Base-by-base conservation (phyloP, 441 rosid species). In the Capsella rubella region DNA sequence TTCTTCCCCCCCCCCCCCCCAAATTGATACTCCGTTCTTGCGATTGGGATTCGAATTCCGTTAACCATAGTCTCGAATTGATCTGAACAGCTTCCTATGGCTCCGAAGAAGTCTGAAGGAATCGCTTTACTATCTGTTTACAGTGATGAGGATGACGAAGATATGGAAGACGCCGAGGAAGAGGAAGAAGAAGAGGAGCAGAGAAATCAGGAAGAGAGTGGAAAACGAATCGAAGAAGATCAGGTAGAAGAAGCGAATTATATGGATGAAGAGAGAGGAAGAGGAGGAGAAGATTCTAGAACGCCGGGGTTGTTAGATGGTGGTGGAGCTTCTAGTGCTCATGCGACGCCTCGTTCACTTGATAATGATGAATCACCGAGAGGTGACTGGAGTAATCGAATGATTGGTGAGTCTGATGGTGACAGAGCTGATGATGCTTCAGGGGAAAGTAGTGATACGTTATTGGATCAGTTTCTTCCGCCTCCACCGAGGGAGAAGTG, bases 91-190 rank as follows among this genome's bases (percentile, higher is more conserved):
- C 3, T 57, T 27, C 29, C 5, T 46, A 93, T 95, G 99, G 88
- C 91, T 64, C 80, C 97, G 51, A 86, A 79, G 59, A 92, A 87
- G 61, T 78, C 89, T 8, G 99, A 96, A 79, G 99, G 99, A 64
- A 96, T 96, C 52, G 88, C 88, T 45, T 82, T 91, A 31, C 89
- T 96, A 0, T 93, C 99, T 15, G 80, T 93, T 82, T 96, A 96
- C 83, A 84, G 83, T 81, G 99, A 95, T 59, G 99, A 91, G 73
- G 98, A 95, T 39, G 99, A 95, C 73, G 95, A 87, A 66, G 99
- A 90, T 14, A 90, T 91, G 94, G 97, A 89, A 56, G 91, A 90
- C 34, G 77, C 73, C 27, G 86, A 86, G 11, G 83, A 83, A 13
- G 81, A 75, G n/a, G 73, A 76, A 3, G 68, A 53, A 15, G 80